Percentiles rank a stretch among this genome's conserved stretches.
Conservation (phyloP, 306 rosid genomes). For the Castanospermum australe region DNA sequence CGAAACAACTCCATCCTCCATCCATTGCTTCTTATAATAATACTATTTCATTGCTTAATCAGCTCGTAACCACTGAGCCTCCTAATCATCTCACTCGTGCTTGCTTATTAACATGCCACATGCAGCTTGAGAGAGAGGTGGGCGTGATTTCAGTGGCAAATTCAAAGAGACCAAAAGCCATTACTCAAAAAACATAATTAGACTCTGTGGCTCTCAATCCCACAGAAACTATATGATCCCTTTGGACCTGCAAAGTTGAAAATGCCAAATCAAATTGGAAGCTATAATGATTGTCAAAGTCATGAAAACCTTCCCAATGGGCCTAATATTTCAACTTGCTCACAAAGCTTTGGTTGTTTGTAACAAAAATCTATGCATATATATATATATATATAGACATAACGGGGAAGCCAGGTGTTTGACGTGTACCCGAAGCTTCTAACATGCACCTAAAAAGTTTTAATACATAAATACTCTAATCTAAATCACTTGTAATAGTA, state of each 20-base stretch:
- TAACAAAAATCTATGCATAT: not conserved
- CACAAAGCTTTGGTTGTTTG: conserved; percentile 41
- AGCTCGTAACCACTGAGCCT: conserved; percentile 53
- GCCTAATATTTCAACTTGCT: conserved; percentile 31
- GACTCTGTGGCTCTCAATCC: conserved; percentile 38
- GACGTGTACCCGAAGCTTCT: conserved; percentile 43
- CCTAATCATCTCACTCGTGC: conserved; percentile 57
- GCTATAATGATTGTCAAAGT: conserved; percentile 36
- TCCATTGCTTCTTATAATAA: conserved; percentile 16
- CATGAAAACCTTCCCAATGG: conserved; percentile 37
- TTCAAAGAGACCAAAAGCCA: conserved; percentile 28
- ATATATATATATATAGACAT: conserved; percentile 29
- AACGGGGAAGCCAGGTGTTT: conserved; percentile 34
- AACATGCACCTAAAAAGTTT: no score
- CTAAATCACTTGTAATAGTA: no score
- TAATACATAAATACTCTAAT: no score
- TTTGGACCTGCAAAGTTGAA: conserved; percentile 31
- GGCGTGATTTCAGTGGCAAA: conserved; percentile 31
- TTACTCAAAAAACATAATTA: conserved; percentile 38
- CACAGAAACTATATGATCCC: conserved; percentile 10
- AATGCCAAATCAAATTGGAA: conserved; percentile 43
- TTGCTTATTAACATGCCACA: conserved; percentile 39
- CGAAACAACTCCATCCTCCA: not conserved
- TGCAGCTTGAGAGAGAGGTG: conserved; percentile 29
- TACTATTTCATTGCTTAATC: conserved; percentile 55